Percentiles rank a stretch among this genome's conserved stretches.
Conservation (phyloP, 1,284 basidiomycete genomes). For the Puccinia sorghi region DNA sequence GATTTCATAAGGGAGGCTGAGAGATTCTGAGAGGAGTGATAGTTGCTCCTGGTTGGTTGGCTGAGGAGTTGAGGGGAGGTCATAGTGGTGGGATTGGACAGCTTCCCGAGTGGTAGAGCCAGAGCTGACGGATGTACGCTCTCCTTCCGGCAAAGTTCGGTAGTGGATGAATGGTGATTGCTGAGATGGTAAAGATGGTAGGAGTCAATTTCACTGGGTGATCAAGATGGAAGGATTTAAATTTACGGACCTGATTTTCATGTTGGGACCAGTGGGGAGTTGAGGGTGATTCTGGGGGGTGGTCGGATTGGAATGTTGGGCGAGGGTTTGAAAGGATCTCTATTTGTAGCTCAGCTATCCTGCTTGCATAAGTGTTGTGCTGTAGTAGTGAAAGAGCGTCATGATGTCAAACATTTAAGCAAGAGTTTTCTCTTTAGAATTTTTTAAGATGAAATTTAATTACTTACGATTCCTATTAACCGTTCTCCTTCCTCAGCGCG, state of each 20-base stretch:
- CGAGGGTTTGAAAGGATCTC: constrained; percentile 23
- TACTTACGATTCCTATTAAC: constrained; percentile 40
- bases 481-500: constrained; percentile 39
- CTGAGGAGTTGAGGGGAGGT: neutral
- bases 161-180: constrained; percentile 2
- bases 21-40: neutral
- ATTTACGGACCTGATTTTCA: constrained; percentile 17
- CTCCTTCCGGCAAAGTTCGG: neutral
- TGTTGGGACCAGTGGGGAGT: neutral
- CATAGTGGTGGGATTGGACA: neutral
- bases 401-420: too few species aligned
- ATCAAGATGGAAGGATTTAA: neutral
- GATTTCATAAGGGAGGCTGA: neutral
- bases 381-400: too few species aligned
- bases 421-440: neutral
- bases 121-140: constrained; percentile 34
- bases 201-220: neutral
- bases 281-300: constrained; percentile 1
- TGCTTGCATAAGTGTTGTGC: constrained; percentile 46
- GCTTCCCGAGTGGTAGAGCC: constrained; percentile 26
- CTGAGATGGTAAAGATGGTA: neutral
- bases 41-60: neutral
- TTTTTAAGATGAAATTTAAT: neutral
- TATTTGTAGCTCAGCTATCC: constrained; percentile 40
- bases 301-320: neutral